Conservation (phyloP, 225 moss, liverwort and hornwort species). For the Takakia lepidozioides region DNA sequence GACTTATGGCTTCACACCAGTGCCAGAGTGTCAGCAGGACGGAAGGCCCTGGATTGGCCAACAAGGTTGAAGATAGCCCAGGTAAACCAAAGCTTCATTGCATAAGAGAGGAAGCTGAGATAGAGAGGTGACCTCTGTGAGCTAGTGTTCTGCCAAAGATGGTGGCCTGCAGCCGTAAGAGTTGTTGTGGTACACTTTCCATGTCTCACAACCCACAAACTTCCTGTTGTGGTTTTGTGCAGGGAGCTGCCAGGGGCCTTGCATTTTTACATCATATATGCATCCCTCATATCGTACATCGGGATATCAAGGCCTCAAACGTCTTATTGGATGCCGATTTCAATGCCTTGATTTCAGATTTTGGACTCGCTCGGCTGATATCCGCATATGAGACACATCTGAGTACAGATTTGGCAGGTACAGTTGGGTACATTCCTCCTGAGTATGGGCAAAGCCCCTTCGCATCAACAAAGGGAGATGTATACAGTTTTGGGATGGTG, state of each 20-base stretch:
- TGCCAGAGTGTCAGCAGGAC: conserved; percentile 5
- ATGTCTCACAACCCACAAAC: too few relatives aligned
- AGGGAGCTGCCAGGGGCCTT: conserved; percentile 26
- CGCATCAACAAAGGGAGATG: conserved; percentile 24
- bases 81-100: conserved; percentile 5
- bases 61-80: conserved; percentile 17
- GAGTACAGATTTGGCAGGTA: conserved; percentile 32
- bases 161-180: too few relatives aligned
- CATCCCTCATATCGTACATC: conserved; percentile 26
- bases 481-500: conserved; percentile 31
- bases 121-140: too few relatives aligned
- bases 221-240: too few relatives aligned
- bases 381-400: conserved; percentile 27
- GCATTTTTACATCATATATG: conserved; percentile 31
- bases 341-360: conserved; percentile 21
- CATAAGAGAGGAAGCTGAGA: too few relatives aligned
- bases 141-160: too few relatives aligned
- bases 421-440: conserved; percentile 34
- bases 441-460: conserved; percentile 28
- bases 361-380: conserved; percentile 26
- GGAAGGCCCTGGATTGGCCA: conserved; percentile 16
- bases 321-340: conserved; percentile 24
- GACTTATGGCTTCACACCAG: conserved; percentile 23
- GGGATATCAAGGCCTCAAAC: conserved; percentile 31
- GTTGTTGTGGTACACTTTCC: too few relatives aligned